Base-by-base conservation (phyloP, 306 rosid species). In the Cucurbita moschata region DNA sequence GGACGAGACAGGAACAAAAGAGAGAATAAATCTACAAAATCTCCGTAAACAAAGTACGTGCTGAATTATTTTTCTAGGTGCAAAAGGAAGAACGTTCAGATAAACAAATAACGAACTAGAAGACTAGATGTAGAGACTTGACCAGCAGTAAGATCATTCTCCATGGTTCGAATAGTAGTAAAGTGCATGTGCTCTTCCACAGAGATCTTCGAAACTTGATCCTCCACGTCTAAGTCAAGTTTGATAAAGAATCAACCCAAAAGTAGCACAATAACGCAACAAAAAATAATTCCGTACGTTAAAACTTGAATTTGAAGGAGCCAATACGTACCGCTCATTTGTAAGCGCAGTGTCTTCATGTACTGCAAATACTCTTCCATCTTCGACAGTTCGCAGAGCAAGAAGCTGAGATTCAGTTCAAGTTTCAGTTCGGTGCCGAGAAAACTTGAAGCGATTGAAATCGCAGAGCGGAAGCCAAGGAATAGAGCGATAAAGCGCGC, bases 321-420 rank as follows among this genome's bases (percentile, higher is more conserved):
- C 39, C 60, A 63, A 74, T 69, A 86, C 96, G 75, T 69, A 87
- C 98, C 97, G 79, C 89, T 90, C 90, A 94, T 86, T 71, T 94
- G 97, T 68, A 83, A 82, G 74, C 97, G 97, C 84, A 94, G 72
- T 52, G 90, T 82, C 85, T 89, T 90, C 92, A 90, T 83, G 83
- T 80, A 78, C 76, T 81, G 92, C 85, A 94, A 79, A 82, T 90
- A 93, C 39, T 90, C 90, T 50, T 94, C 98, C 97, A 94, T 94
- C 73, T 81, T 77, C 30, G 43, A 38, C 7, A 40, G 4, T 38
- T 62, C 50, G 4, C 37, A 5, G 60, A 60, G 65, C 13, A 15
- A 37, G 14, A 50, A 0, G 14, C 26, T 30, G 59, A 8, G 6
- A 70, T 49, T 49, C 30, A 30, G 74, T 70, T 69, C 23, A 26